Conservation (phyloP, 2,329 filamentous ascomycete genomes). For the Monilinia vaccinii-corymbosi region DNA sequence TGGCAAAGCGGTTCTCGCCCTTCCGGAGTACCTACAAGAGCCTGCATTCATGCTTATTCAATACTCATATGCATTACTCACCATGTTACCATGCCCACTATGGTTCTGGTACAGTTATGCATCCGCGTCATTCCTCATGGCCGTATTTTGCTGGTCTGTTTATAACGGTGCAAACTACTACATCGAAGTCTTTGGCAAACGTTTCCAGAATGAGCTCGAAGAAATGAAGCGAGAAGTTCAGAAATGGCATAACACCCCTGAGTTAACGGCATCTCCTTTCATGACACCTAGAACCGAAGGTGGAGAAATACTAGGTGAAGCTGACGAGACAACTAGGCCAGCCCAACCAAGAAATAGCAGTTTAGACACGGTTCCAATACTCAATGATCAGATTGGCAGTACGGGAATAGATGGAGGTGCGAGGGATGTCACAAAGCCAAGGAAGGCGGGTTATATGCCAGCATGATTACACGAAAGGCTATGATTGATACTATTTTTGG, state of each 20-base stretch:
- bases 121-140: constrained; percentile 64
- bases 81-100: constrained; percentile 87
- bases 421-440: constrained; percentile 40
- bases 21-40: constrained; percentile 72
- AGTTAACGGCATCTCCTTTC: constrained; percentile 35
- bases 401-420: constrained; percentile 38
- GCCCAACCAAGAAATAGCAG: constrained; percentile 17
- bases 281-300: constrained; percentile 31
- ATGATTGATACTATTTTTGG: not conserved
- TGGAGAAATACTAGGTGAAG: constrained; percentile 9
- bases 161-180: constrained; percentile 98
- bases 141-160: constrained; percentile 88
- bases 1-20: constrained; percentile 71
- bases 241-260: constrained; percentile 67
- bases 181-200: constrained; percentile 93
- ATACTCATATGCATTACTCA: constrained; percentile 80
- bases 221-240: constrained; percentile 78
- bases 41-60: constrained; percentile 94
- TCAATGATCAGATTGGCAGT: constrained; percentile 39
- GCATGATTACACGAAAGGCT: constrained; percentile 12
- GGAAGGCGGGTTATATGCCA: constrained; percentile 33
- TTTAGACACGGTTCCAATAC: constrained; percentile 48
- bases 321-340: not conserved
- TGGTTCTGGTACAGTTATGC: constrained; percentile 90
- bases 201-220: constrained; percentile 94